Conservation (phyloP, 805 yeast genomes). For the Priceomyces carsonii region DNA sequence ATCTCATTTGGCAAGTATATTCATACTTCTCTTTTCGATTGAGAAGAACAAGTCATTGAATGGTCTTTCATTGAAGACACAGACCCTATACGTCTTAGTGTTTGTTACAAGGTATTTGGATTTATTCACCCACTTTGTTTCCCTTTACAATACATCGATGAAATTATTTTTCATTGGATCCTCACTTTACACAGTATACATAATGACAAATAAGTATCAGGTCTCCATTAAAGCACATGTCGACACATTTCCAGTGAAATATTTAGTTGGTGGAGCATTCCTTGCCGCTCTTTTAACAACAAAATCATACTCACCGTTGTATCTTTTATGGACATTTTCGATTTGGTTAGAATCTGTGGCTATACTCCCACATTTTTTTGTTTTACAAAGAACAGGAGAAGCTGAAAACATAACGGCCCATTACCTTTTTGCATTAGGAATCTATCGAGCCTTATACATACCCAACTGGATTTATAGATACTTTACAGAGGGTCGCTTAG, state of each 20-base stretch:
- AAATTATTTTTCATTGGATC: constrained; percentile 78
- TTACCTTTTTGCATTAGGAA: constrained; percentile 90
- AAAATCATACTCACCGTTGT: constrained; percentile 59
- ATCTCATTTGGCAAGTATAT: constrained; percentile 78
- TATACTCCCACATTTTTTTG: constrained; percentile 87
- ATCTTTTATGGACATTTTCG: constrained; percentile 83
- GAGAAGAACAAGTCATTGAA: constrained; percentile 61
- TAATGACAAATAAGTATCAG: constrained; percentile 65
- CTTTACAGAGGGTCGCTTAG: constrained; percentile 60
- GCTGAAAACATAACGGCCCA: constrained; percentile 87
- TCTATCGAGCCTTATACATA: constrained; percentile 85
- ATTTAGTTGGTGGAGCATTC: constrained; percentile 63
- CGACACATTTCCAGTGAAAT: constrained; percentile 71
- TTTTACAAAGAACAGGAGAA: constrained; percentile 86
- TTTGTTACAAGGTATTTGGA: constrained; percentile 41
- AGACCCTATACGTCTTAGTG: constrained; percentile 61
- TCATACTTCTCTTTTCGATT: constrained; percentile 74
- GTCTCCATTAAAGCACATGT: constrained; percentile 61
- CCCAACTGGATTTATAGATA: constrained; percentile 96
- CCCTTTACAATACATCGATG: constrained; percentile 78
- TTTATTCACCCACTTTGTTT: constrained; percentile 51
- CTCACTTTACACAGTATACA: constrained; percentile 69
- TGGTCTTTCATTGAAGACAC: constrained; percentile 91
- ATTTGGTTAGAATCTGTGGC: constrained; percentile 93
- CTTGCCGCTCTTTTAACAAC: constrained; percentile 62